Base-by-base conservation (phyloP, 257 asterid species). In the Scutellaria minor region DNA sequence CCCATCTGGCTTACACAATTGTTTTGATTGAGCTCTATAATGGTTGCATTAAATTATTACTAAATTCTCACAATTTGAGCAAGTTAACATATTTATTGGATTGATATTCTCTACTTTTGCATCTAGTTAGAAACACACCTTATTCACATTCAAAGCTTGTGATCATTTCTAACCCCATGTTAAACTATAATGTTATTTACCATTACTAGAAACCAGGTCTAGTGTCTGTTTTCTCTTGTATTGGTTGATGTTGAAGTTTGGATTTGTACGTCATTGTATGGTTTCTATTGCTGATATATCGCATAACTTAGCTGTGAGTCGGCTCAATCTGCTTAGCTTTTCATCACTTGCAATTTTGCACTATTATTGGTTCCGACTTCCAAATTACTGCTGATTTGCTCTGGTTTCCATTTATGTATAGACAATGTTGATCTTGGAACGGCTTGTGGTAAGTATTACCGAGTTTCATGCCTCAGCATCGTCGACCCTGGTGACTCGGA, bases 371-470 rank as follows among this genome's bases (percentile, higher is more conserved):
- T 3, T 51, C 27, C 57, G 2, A 1, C 57, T 56, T 24, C 62
- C 10, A 9, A 14, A 1, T 24, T 22, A 56, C 4, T 10, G 8
- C 15, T 48, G 1, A 15, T 40, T 2, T 24, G 27, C 27, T 24
- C 2, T 24, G 44, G 11, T 18, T 11, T 9, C 35, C 0, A 3
- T 64, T 6, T 66, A 4, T 63, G 40, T 74, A 22, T 55, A 88
- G 97, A 90, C 75, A 90, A 90, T 64, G 93, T 88, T 77, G 97
- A 90, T 79, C 84, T 90, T 18, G 97, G 97, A 70, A 90, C 96
- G 4, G 91, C 89, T 0, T 88, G 93, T 50, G 96, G 96, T 45
- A 88, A 79, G 82, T 90, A 85, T 55, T 86, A 70, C 78, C 80
- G 93, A 0, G 97, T 88, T 24, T 90, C 96, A 9, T 90, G 96